These are phyloP conservation scores for Boletus austroedulis DNA, from an alignment of 1,284 basidiomycete species.

Conservation along the genomic window DNA sequence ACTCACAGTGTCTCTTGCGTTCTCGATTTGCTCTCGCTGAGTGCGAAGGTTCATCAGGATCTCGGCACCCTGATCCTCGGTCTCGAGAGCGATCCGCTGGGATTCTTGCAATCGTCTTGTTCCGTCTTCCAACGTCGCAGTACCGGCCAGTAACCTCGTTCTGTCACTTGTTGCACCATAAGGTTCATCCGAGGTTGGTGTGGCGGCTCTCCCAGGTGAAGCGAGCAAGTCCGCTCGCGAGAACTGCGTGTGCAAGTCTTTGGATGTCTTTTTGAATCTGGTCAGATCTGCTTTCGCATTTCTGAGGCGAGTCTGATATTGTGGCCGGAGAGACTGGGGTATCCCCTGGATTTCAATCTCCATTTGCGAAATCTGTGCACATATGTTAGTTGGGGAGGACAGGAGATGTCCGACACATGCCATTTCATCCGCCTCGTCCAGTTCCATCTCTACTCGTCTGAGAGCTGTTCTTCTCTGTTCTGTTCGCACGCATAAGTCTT, in stretches of 20 bases:
- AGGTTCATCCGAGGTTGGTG: slow-evolving; percentile 74
- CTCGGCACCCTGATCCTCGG: slow-evolving; percentile 92
- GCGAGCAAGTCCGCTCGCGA: slow-evolving; percentile 60
- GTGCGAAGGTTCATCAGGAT: slow-evolving; percentile 83
- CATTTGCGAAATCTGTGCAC: slow-evolving; percentile 89
- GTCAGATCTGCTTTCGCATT: slow-evolving; percentile 71
- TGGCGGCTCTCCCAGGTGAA: slow-evolving; percentile 43
- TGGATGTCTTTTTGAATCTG: slow-evolving; percentile 75
- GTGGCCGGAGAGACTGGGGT: slow-evolving; percentile 76
- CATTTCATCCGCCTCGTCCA: slow-evolving; percentile 99
- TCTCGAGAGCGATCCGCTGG: slow-evolving; percentile 92
- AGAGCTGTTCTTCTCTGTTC: slow-evolving; percentile 84
- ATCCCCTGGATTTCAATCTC: slow-evolving; percentile 98
- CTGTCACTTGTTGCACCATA: slow-evolving; percentile 69
- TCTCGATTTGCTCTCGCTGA: slow-evolving; percentile 95
- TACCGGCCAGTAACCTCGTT: slow-evolving; percentile 76
- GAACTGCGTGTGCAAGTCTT: slow-evolving; percentile 57
- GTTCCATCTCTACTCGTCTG: slow-evolving; percentile 88
- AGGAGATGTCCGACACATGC: slow-evolving; percentile 41
- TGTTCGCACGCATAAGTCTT: slow-evolving; percentile 31
- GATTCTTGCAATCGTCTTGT: slow-evolving; percentile 83
- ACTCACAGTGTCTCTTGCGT: slow-evolving; percentile 84
- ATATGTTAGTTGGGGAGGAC: slow-evolving; percentile 6
- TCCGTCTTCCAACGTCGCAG: slow-evolving; percentile 72
- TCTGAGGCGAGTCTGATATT: slow-evolving; percentile 72